These are phyloP conservation scores for Alternaria metachromatica DNA, from an alignment of 2,329 filamentous ascomycete species.

Conservation along the genomic window DNA sequence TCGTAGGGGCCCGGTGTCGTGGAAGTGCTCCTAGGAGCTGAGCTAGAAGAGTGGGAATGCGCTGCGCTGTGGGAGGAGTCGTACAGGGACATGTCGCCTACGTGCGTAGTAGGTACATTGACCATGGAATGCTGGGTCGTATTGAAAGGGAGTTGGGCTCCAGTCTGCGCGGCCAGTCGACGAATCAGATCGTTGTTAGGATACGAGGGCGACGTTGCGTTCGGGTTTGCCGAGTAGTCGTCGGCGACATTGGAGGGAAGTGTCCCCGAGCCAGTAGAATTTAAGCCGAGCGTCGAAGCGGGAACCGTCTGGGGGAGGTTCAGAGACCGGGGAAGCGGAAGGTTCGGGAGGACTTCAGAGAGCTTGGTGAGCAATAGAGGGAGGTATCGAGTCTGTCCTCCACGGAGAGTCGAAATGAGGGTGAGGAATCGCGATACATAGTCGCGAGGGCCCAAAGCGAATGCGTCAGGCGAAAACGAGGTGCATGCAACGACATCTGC, in stretches of 20 bases:
- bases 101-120: slow-evolving; percentile 38
- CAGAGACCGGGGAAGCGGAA: slow-evolving; percentile 46
- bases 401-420: slow-evolving; percentile 73
- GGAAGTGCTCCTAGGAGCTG: slow-evolving; percentile 40
- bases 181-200: slow-evolving; percentile 44
- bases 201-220: slow-evolving; percentile 38
- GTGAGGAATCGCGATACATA: slow-evolving; percentile 72
- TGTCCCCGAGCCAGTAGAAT: slow-evolving; percentile 30
- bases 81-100: slow-evolving; percentile 46
- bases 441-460: slow-evolving; percentile 67
- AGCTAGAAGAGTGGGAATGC: slow-evolving; percentile 44
- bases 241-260: slow-evolving; percentile 40
- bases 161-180: slow-evolving; percentile 44
- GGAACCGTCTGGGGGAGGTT: slow-evolving; percentile 39
- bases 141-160: slow-evolving; percentile 44
- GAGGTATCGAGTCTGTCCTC: slow-evolving; percentile 76
- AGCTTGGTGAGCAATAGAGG: slow-evolving; percentile 80
- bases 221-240: slow-evolving; percentile 35
- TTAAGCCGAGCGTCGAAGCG: slow-evolving; percentile 35
- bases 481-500: slow-evolving; percentile 74
- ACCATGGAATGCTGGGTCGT: slow-evolving; percentile 41
- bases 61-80: slow-evolving; percentile 40
- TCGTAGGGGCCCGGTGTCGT: slow-evolving; percentile 45
- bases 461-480: slow-evolving; percentile 62
- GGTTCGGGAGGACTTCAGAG: slow-evolving; percentile 69